phyloP scores from a whole-genome alignment of 1,284 basidiomycete genomes.

The Pseudozyma tsukubaensis region DNA sequence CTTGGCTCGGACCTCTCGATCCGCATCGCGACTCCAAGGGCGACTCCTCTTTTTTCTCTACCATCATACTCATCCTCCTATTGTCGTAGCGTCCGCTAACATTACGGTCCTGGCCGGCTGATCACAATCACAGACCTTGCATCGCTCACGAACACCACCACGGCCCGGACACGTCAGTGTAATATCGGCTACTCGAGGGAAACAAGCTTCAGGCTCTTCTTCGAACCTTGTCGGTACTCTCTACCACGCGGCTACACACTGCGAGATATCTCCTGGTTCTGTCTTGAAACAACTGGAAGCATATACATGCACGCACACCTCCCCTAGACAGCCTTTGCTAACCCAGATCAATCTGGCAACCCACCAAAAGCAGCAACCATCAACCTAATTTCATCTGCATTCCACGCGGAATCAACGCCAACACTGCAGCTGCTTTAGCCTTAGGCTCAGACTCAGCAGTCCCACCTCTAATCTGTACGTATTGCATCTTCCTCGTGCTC shows the following conservation, averaged over 20 bases:
- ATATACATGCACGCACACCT: too few species aligned
- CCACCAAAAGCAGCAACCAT: not conserved
- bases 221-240: not conserved
- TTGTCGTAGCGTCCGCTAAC: too few species aligned
- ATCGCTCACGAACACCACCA: not conserved
- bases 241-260: not conserved
- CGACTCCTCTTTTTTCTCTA: not conserved
- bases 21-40: not conserved
- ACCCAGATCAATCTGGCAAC: not conserved
- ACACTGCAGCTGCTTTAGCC: not conserved
- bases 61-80: too few species aligned
- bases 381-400: not conserved
- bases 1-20: not conserved
- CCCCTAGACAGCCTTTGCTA: too few species aligned
- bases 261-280: not conserved
- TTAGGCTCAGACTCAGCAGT: conserved; percentile 2
- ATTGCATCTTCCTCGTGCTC: conserved; percentile 5
- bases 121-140: too few species aligned
- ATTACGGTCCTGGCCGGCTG: too few species aligned
- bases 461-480: conserved; percentile 7
- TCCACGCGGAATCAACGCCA: too few species aligned
- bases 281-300: too few species aligned
- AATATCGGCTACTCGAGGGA: too few species aligned
- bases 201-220: too few species aligned
- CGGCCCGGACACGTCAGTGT: not conserved